Conservation (phyloP, 352 stramenopile species). For the Globisporangium megalacanthum region DNA sequence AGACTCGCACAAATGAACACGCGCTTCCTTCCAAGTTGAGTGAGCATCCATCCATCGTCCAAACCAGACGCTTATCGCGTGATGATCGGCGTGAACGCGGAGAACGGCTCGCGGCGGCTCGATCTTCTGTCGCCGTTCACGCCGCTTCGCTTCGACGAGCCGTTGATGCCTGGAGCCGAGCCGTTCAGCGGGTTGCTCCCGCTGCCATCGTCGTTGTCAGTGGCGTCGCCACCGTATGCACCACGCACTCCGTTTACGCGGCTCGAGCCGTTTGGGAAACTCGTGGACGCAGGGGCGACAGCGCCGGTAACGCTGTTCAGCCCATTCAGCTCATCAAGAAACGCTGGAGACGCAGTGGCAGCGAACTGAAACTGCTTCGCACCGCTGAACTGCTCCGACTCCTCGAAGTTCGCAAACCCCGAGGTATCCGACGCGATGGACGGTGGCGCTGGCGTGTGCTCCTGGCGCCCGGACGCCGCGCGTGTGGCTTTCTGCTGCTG, state of each 20-base stretch:
- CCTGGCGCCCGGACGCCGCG: slow-evolving; percentile 3
- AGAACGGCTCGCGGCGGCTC: slow-evolving; percentile 57
- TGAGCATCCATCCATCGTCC: slow-evolving; percentile 2
- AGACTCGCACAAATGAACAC: slow-evolving; percentile 1
- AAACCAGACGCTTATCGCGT: slow-evolving; percentile 36
- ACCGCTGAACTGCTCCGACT: background rate
- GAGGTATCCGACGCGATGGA: background rate
- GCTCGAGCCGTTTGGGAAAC: slow-evolving; percentile 5
- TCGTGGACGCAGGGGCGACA: background rate
- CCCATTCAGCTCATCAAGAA: background rate
- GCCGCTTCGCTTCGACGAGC: slow-evolving; percentile 18
- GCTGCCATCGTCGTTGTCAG: slow-evolving; percentile 11
- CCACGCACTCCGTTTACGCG: background rate
- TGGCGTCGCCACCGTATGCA: slow-evolving; percentile 8
- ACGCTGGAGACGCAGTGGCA: background rate
- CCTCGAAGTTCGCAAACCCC: slow-evolving; percentile 13
- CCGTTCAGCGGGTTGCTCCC: slow-evolving; percentile 10
- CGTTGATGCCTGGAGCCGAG: slow-evolving; percentile 15
- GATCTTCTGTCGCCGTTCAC: slow-evolving; percentile 12
- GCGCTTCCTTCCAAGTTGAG: background rate
- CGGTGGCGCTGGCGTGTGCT: background rate
- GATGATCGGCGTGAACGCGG: slow-evolving; percentile 84
- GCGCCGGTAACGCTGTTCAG: background rate
- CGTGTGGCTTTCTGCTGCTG: slow-evolving; percentile 29
- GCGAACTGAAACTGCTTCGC: slow-evolving; percentile 9